Base-by-base conservation (phyloP, 2,329 filamentous ascomycete genomes). In the Gaeumannomyces sp. region DNA sequence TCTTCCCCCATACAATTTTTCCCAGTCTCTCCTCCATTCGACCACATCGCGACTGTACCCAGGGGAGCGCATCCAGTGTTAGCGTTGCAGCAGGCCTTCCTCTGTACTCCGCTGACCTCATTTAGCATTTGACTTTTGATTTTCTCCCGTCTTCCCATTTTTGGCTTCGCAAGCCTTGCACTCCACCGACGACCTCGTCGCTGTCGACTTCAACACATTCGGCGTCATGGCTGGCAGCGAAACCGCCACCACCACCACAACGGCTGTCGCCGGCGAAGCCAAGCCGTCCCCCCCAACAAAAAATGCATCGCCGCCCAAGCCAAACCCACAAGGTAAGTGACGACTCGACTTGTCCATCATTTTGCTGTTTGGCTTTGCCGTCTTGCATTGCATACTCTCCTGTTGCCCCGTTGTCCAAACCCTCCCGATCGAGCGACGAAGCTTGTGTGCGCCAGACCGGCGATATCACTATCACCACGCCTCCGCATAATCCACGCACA, bases 101-200 rank as follows among this genome's bases (percentile, higher is more conserved):
- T 60, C n/a, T 60, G 59, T 60, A 35, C 59, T 60, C 59, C 59
- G 59, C 59, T 60, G 59, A 60, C 59, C 31, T 31, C 59, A 60
- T 35, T 60, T n/a, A 31, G 59, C 57, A 22, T 60, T 31, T 31
- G 45, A 25, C 45, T 53, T 53, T 53, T 53, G 45, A 53, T 53
- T 53, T 25, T 53, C 45, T 45, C 45, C 19, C 45, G 45, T 50
- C 45, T 53, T n/a, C 45, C 45, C 45, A 22, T 25, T n/a, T 53
- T 53, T 53, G 45, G 45, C 45, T 53, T 53, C 25, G 22, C 22
- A 11, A 53, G 45, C 45, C 45, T 50, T 50, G 45, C 45, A 50
- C 45, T 53, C 22, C 45, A 53, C 45, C 45, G 45, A 22, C 45
- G 45, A 22, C 45, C 19, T 53, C 45, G 45, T 53, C 45, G 45